Evolutionary conservation across 495 filamentous ascomycete genomes (phyloP), one percentile per base, ranked within the genome.

Genomic region (Penicillium cataractarum): DNA sequence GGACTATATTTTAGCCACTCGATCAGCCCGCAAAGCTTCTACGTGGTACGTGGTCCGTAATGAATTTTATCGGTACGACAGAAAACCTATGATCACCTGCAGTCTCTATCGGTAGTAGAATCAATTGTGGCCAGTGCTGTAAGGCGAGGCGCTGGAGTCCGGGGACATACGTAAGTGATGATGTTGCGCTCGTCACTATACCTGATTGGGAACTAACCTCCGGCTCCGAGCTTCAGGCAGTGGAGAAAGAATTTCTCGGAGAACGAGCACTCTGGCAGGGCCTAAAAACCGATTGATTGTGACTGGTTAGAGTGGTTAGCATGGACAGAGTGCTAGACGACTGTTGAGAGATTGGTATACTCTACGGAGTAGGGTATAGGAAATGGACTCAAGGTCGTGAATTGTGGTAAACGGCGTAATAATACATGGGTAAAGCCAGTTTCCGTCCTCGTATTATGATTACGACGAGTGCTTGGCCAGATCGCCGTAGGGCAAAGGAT

Each of bases 81-180:
- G 27, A 6, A 21, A 54, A 21, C n/a, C n/a, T n/a, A 24, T 46
- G 26, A 13, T 6, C 13, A 7, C 21, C 8, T 22, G 7, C 15
- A 3, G 5, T 42, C 0, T 24, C 46, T 26, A 29, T 17, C 46
- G 15, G 21, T 50, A 26, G 21, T 50, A 19, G 40, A 50, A 50
- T 29, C 22, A 29, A 8, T 50, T 3, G 24, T 17, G 22, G 22
- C 26, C 22, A n/a, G 46, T 27, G 42, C 42, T 27, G 48, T 46
- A 33, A 39, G 54, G 64, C 51, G 44, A 66, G 55, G 40, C 60
- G 50, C 64, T 55, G 56, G 48, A 60, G 57, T 64, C 61, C 22
- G 61, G 61, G 63, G 55, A 65, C 69, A 63, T 69, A 73, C 70
- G 70, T 71, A 71, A 73, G 63, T 67, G 67, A 67, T 72, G 69